Evolutionary conservation across 75 land plant genomes (phyloP), one percentile per base, ranked within the genome.

Genomic region (Gnetum montanum): DNA sequence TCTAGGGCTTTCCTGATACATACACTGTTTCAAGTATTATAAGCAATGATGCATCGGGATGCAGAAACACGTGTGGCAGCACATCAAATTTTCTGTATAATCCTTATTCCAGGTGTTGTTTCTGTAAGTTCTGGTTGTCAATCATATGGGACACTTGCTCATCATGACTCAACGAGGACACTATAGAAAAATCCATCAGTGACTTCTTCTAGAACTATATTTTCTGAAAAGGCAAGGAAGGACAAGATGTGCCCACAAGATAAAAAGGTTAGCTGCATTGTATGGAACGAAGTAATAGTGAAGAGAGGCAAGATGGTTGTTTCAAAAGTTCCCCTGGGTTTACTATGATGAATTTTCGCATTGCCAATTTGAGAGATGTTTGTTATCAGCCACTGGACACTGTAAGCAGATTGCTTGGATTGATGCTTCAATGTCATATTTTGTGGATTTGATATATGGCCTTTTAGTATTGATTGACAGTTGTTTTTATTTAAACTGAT

Each of bases 21-120:
- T 30, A 83, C 90, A 46, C 61, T 94, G 43, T 62, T 78, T 26
- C 97, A 94, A 58, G 74, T 94, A 10, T 34, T 90, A 54, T 77
- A 82, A 57, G 78, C 70, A 16, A 90, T 94, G 98, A 54, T 85
- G 63, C 98, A 94, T 57, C 84, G 83, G 23, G 86, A 89, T 67
- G 61, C 70, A 51, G 85, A 94, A 67, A 72, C 82, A n/a, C 90
- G 96, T 40, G 37, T 90, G 23, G 76, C 85, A 30, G 90, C 86
- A 0, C 98, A 94, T 56, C 67, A 64, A 25, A 69, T 94, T 48
- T 89, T 89, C 50, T 67, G 70, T 25, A 61, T 67, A 55, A 70
- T 94, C 44, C 79, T 94, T 15, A 48, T 67, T 54, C 85, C 86
- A 48, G 46, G 63, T 51, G 61, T 78, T 51, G 34, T 44, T 49